These are phyloP conservation scores for Trypanosomatidae sp. DNA, from an alignment of 208 protist species.

Conservation along the genomic window DNA sequence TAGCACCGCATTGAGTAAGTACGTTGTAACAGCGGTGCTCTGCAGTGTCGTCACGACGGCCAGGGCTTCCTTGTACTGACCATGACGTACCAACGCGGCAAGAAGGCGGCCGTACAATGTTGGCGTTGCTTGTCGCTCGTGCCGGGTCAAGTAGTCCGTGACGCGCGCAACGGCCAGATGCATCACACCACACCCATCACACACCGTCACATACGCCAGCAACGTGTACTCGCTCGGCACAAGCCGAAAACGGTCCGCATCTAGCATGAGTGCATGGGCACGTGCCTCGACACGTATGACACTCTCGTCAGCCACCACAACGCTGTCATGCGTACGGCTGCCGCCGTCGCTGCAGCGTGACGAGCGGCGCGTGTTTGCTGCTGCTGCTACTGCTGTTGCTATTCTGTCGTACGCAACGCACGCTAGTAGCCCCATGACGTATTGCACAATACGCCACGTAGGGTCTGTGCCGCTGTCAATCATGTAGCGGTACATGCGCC, in stretches of 20 bases:
- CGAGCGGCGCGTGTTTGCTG: constrained; percentile 1
- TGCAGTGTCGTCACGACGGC: constrained; percentile 45
- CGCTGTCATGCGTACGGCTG: not conserved
- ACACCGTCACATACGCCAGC: constrained; percentile 55
- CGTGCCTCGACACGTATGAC: constrained; percentile 37
- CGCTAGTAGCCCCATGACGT: constrained; percentile 67
- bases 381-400: too few species aligned
- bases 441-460: constrained; percentile 39
- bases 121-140: constrained; percentile 39
- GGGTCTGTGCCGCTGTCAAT: constrained; percentile 77
- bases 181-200: constrained; percentile 40
- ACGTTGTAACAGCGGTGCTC: constrained; percentile 26
- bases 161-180: constrained; percentile 64
- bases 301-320: constrained; percentile 1
- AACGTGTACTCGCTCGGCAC: constrained; percentile 62
- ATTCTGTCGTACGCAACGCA: constrained; percentile 11
- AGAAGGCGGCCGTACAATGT: constrained; percentile 50
- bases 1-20: constrained; percentile 58
- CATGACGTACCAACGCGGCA: constrained; percentile 40
- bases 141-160: constrained; percentile 53
- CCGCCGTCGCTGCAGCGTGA: not conserved
- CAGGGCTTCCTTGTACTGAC: constrained; percentile 41
- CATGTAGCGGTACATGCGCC: constrained; percentile 66
- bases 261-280: constrained; percentile 69
- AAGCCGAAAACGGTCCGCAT: constrained; percentile 57